Conservation (phyloP, 176 grass and related monocot genomes). For the Phyllostachys edulis region DNA sequence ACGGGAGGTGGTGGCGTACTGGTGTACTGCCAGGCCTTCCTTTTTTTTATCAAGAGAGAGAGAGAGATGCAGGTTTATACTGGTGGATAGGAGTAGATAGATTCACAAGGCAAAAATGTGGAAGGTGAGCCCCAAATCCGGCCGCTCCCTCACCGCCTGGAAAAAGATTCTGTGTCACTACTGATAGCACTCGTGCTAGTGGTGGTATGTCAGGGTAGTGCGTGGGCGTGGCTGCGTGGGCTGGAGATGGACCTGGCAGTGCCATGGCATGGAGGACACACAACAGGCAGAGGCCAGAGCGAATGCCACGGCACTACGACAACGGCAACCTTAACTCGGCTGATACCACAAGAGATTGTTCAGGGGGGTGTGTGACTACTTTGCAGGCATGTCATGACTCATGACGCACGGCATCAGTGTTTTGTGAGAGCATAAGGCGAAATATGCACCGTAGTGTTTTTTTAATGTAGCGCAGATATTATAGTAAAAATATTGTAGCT, state of each 20-base stretch:
- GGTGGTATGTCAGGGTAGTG: conserved; percentile 38
- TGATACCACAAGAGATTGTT: neutral
- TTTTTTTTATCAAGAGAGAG: neutral
- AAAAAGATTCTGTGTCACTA: conserved; percentile 17
- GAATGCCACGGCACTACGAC: neutral
- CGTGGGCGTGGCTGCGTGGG: conserved; percentile 42
- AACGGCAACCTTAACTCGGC: conserved; percentile 14
- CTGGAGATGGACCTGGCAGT: conserved; percentile 28
- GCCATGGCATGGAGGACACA: neutral
- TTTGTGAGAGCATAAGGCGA: too few relatives aligned
- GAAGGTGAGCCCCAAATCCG: conserved; percentile 30
- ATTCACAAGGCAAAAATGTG: conserved; percentile 2
- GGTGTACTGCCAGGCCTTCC: neutral
- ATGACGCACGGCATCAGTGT: neutral
- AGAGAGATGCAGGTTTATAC: neutral
- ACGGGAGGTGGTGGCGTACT: conserved; percentile 23
- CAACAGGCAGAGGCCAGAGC: neutral
- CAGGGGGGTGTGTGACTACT: neutral
- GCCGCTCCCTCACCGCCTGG: conserved; percentile 26
- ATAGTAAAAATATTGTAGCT: too few relatives aligned
- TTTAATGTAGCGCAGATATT: too few relatives aligned
- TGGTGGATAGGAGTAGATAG: neutral
- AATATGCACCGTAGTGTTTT: too few relatives aligned
- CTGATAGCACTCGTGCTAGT: conserved; percentile 12
- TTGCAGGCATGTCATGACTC: conserved; percentile 8